Evolutionary conservation across 148 eudicot genomes (phyloP), one percentile per base, ranked within the genome.

Genomic region (Camellia granthamiana): DNA sequence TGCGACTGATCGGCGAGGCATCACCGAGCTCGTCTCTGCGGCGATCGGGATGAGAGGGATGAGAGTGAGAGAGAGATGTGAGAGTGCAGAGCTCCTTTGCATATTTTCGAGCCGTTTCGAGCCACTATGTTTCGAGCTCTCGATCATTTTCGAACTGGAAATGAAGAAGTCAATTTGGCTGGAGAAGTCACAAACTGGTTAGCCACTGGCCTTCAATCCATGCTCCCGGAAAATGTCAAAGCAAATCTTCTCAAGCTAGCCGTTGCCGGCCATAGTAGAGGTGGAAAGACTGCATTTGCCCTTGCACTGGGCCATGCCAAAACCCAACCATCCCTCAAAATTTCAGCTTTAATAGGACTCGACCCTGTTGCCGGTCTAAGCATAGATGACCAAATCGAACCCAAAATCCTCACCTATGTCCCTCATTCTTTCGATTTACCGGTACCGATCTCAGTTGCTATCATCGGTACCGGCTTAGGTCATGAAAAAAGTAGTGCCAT

Each of bases 241-340:
- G 81, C 85, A 4, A 81, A 91, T 67, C 66, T 85, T n/a, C 66
- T 67, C 52, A 85, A 51, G 18, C 69, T 88, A 1, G 84, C 88
- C 16, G 75, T 87, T 0, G 77, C 86, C 30, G 94, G 94, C 18
- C 92, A 91, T 78, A 86, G 92, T 52, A 74, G 86, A 47, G 92
- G 94, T 21, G 94, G 89, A 0, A 91, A 86, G 58, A 69, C 80
- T 8, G 88, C 94, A 46, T 89, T 88, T 64, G 86, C 89, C 21
- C 81, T 89, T 3, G 90, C 89, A 14, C 76, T 88, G 0, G 88
- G 84, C 0, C 30, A 74, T 3, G 65, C 73, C 49, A 12, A 73
- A 7, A 47, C 61, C 30, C 2, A 72, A 3, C 42, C 80, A 41
- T 18, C 70, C 19, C 69, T 79, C n/a, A 55, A 80, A 21, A 44